Evolutionary conservation across 2,329 filamentous ascomycete genomes (phyloP).

Genomic region (Penicillium psychrosexuale): DNA sequence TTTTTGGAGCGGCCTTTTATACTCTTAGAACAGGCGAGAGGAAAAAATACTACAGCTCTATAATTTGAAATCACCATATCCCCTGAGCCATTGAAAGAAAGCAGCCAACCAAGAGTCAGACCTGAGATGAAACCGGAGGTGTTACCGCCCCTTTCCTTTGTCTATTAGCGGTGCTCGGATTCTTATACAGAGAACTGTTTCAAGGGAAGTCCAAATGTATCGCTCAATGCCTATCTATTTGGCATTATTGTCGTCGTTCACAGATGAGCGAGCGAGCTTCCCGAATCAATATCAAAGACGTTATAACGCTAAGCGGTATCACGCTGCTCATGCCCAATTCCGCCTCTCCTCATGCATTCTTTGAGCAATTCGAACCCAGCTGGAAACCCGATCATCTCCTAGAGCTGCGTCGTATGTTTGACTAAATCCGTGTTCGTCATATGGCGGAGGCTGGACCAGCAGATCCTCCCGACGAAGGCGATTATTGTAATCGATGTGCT

Average conservation of each 20-base stretch:
- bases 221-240: not conserved
- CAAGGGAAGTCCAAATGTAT: not conserved
- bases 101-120: not conserved
- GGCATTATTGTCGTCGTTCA: not conserved
- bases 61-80: not conserved
- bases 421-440: conserved; percentile 24
- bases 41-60: not conserved
- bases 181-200: not conserved
- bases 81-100: not conserved
- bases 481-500: not conserved
- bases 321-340: not conserved
- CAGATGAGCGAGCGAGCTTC: not conserved
- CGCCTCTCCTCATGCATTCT: conserved; percentile 15
- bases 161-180: not conserved
- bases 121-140: not conserved
- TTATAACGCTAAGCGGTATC: not conserved
- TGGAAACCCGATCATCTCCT: conserved; percentile 13
- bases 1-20: not conserved
- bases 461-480: not conserved
- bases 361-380: conserved; percentile 27
- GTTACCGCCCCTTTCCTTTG: not conserved
- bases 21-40: not conserved
- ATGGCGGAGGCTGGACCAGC: conserved; percentile 27
- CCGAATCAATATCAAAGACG: not conserved
- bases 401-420: conserved; percentile 7